Conservation (phyloP, 805 yeast genomes). For the Spathaspora girioi region DNA sequence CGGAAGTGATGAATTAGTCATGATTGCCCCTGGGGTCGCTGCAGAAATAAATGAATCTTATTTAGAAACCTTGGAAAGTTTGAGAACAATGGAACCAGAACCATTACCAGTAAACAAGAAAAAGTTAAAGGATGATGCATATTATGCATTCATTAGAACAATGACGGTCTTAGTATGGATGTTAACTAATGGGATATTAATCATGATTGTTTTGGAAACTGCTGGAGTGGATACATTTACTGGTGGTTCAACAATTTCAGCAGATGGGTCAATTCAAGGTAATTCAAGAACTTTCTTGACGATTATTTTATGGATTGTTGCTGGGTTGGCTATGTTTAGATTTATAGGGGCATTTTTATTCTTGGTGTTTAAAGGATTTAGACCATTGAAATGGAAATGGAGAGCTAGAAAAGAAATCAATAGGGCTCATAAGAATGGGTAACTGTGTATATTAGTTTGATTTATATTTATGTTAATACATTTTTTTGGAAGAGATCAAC, state of each 20-base stretch:
- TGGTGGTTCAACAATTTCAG: constrained; percentile 21
- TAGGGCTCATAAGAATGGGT: constrained; percentile 2
- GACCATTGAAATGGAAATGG: constrained; percentile 40
- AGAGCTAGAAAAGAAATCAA: constrained; percentile 15
- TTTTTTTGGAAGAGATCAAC: background rate
- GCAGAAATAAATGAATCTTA: constrained; percentile 77
- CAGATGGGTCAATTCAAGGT: constrained; percentile 25
- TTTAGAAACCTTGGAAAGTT: constrained; percentile 55
- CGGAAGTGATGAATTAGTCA: constrained; percentile 37
- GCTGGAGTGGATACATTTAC: constrained; percentile 64
- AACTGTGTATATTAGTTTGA: background rate
- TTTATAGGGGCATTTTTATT: constrained; percentile 71
- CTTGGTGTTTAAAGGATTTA: constrained; percentile 35
- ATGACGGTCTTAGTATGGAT: constrained; percentile 88
- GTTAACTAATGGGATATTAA: constrained; percentile 74
- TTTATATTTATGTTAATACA: background rate
- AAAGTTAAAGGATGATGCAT: constrained; percentile 48
- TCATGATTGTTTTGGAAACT: constrained; percentile 79
- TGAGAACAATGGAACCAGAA: constrained; percentile 42
- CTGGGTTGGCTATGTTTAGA: constrained; percentile 81
- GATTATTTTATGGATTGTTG: constrained; percentile 89
- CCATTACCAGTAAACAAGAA: constrained; percentile 16
- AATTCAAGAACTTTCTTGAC: constrained; percentile 70
- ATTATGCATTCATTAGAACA: constrained; percentile 88
- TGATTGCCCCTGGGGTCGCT: constrained; percentile 61